These are phyloP conservation scores for Crucihimalaya himalaica DNA, from an alignment of 345 rosid genomes.

Conservation along the genomic window DNA sequence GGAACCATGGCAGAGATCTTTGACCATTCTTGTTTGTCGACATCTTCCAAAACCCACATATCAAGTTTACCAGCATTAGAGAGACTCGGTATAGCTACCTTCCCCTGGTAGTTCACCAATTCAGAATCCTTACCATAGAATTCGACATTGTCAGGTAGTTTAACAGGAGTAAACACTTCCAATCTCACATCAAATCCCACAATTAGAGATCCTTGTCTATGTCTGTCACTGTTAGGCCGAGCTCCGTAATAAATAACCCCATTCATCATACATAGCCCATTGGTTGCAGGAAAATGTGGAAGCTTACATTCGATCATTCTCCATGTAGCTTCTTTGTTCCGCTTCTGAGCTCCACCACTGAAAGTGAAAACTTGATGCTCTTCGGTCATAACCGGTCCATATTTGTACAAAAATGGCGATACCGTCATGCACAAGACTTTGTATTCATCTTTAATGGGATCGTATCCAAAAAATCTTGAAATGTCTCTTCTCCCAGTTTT, in stretches of 20 bases:
- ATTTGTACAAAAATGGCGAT: background rate
- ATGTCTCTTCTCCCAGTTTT: background rate
- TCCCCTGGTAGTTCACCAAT: background rate
- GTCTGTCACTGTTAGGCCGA: background rate
- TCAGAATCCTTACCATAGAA: background rate
- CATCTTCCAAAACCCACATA: background rate
- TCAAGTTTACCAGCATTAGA: background rate
- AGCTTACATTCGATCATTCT: background rate
- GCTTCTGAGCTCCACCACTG: background rate
- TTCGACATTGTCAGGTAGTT: background rate
- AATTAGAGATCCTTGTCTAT: background rate
- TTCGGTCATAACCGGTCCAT: background rate
- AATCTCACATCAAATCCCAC: background rate
- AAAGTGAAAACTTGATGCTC: background rate
- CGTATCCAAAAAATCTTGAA: background rate
- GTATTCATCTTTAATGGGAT: background rate
- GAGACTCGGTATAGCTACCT: background rate
- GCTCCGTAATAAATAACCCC: constrained; percentile 2
- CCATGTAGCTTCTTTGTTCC: background rate
- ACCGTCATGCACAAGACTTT: constrained; percentile 6
- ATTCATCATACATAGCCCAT: background rate
- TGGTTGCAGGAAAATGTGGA: background rate
- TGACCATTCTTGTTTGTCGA: constrained; percentile 6
- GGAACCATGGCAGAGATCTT: background rate
- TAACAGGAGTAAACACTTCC: background rate